Base-by-base conservation (phyloP, 305 asterid species). In the Vinca major region DNA sequence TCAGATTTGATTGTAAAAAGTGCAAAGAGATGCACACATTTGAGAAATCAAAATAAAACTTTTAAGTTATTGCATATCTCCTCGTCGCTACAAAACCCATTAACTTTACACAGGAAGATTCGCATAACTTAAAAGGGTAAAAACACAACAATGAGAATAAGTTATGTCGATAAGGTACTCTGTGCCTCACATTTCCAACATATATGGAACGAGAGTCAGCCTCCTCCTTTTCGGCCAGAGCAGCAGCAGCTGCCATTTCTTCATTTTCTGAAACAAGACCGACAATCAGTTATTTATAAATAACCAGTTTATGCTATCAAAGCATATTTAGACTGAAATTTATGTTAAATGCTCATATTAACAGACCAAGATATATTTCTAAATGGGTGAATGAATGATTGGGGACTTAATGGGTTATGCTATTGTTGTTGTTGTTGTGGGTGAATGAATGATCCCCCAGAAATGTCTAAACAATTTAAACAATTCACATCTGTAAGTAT, bases 201-300 rank as follows among this genome's bases (percentile, higher is more conserved):
- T 86, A 89, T 75, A 91, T 86, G 40, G 97, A 91, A 54, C 97
- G 89, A 63, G 86, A 33, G 80, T 89, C 97, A 80, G 83, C 95
- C 84, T 87, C 96, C 77, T 89, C 97, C 85, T 89, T 91, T 65
- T 87, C 96, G 68, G 88, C 89, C 78, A 84, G 92, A 79, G 81
- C 75, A 68, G 82, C 85, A 73, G 95, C 72, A 73, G 80, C 88
- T 51, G 75, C 63, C 63, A 92, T 74, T 75, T 88, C 93, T 39
- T 54, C 70, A 40, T 17, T 20, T 13, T 5, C 68, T 71, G 37
- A 44, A 43, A 63, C 16, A 40, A 40, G 4, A 3, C 12, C 13
- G 17, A 16, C n/a, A 13, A 53, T 56, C 36, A 72, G 56, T 76
- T 45, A 4, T 17, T 44, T 19, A 51, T 9, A 33, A 62, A 14